Conservation (phyloP, 805 yeast genomes). For the Saccharomycopsis babjevae region DNA sequence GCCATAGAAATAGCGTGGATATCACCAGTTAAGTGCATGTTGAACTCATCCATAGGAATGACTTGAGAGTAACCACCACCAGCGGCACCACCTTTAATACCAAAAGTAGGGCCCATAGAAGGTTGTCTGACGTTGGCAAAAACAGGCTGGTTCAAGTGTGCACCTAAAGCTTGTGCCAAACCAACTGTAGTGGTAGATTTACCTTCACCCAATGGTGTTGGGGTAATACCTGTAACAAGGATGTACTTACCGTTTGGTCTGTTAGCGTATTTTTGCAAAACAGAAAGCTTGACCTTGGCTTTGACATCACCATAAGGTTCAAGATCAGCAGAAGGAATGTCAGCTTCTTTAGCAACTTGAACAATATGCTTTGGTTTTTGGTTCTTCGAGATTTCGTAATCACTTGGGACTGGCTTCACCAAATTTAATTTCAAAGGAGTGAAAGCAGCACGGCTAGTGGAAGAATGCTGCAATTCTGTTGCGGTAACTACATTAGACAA, state of each 20-base stretch:
- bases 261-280: conserved; percentile 51
- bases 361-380: conserved; percentile 64
- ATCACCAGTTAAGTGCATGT: conserved; percentile 80
- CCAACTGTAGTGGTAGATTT: conserved; percentile 80
- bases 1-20: conserved; percentile 81
- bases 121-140: conserved; percentile 83
- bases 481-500: conserved; percentile 62
- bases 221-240: conserved; percentile 75
- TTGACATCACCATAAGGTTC: conserved; percentile 70
- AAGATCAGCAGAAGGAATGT: conserved; percentile 54
- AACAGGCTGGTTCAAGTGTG: conserved; percentile 57
- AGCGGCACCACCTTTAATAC: conserved; percentile 86
- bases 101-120: conserved; percentile 83
- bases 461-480: conserved; percentile 36
- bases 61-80: conserved; percentile 87
- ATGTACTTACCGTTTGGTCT: conserved; percentile 60
- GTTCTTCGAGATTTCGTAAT: conserved; percentile 65
- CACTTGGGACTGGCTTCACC: conserved; percentile 67
- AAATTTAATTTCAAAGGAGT: conserved; percentile 49
- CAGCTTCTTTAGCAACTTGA: conserved; percentile 60
- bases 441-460: conserved; percentile 24
- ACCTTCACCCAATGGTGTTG: conserved; percentile 82
- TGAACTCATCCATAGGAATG: conserved; percentile 82
- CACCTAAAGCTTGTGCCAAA: conserved; percentile 70
- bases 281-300: conserved; percentile 61